These are phyloP conservation scores for Glycyrrhiza uralensis DNA, from an alignment of 306 rosid genomes.

Conservation along the genomic window DNA sequence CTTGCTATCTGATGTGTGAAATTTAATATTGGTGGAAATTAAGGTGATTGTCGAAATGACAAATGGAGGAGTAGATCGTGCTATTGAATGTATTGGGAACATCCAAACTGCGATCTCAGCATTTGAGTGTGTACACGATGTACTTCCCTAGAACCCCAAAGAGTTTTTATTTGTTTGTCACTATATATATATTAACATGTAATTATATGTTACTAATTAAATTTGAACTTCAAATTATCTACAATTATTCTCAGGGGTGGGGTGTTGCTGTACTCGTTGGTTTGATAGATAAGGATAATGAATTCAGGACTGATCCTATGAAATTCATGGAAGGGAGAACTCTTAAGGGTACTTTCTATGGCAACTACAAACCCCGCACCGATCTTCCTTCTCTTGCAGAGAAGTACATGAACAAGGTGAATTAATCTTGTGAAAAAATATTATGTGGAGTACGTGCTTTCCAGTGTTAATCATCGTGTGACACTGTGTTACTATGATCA, in stretches of 20 bases:
- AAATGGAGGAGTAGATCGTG: constrained; percentile 71
- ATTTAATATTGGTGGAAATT: too few species aligned
- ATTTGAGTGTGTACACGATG: constrained; percentile 70
- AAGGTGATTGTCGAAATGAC: too few species aligned
- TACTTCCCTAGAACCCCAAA: too few species aligned
- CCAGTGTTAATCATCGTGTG: too few species aligned
- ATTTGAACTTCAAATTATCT: neutral
- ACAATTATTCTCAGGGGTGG: constrained; percentile 57
- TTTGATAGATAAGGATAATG: constrained; percentile 56
- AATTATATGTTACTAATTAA: neutral
- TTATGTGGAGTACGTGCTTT: too few species aligned
- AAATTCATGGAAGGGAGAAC: constrained; percentile 61
- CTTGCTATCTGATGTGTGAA: neutral
- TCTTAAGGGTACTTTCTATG: constrained; percentile 68
- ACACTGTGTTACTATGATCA: neutral
- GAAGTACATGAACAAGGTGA: constrained; percentile 46
- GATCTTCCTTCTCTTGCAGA: constrained; percentile 43
- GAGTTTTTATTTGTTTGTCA: too few species aligned
- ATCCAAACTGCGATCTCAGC: constrained; percentile 66
- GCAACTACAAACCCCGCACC: constrained; percentile 47
- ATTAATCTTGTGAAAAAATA: too few species aligned
- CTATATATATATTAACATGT: too few species aligned
- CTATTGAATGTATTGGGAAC: constrained; percentile 66
- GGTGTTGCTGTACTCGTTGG: constrained; percentile 75
- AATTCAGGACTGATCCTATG: constrained; percentile 61